Conservation (phyloP, 1,284 basidiomycete genomes). For the Volvariella volvacea region DNA sequence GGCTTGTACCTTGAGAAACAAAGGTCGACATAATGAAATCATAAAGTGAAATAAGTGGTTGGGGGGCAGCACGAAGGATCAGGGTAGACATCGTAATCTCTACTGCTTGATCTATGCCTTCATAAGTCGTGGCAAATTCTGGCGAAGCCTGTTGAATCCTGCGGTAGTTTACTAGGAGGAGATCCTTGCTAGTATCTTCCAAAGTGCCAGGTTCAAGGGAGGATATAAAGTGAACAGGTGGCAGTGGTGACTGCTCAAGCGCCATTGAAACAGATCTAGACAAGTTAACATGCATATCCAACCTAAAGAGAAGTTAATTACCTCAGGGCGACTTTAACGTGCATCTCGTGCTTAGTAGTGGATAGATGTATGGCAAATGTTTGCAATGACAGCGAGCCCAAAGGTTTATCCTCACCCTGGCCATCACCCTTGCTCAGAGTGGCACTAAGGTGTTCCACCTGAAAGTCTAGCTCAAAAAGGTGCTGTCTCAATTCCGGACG, state of each 20-base stretch:
- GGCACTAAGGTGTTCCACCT: constrained; percentile 84
- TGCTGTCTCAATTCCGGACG: constrained; percentile 66
- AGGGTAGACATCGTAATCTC: constrained; percentile 91
- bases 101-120: constrained; percentile 86
- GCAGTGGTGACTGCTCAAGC: constrained; percentile 56
- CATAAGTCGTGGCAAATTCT: constrained; percentile 78
- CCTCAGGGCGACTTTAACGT: constrained; percentile 81
- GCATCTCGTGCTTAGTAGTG: constrained; percentile 82
- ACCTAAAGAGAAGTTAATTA: constrained; percentile 27
- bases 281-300: constrained; percentile 3
- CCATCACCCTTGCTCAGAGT: constrained; percentile 69
- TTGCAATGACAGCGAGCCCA: constrained; percentile 81
- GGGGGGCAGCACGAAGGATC: constrained; percentile 85
- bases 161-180: constrained; percentile 81
- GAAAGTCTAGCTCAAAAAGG: constrained; percentile 85
- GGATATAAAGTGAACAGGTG: constrained; percentile 71
- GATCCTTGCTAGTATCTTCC: constrained; percentile 46
- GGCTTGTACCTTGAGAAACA: constrained; percentile 39
- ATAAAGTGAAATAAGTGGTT: constrained; percentile 88
- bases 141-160: constrained; percentile 84
- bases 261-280: constrained; percentile 63
- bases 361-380: constrained; percentile 75
- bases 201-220: constrained; percentile 48
- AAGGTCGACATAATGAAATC: constrained; percentile 99
- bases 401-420: constrained; percentile 57